Base-by-base conservation (phyloP, 2,329 filamentous ascomycete genomes). In the Aspergillus quadricinctus region DNA sequence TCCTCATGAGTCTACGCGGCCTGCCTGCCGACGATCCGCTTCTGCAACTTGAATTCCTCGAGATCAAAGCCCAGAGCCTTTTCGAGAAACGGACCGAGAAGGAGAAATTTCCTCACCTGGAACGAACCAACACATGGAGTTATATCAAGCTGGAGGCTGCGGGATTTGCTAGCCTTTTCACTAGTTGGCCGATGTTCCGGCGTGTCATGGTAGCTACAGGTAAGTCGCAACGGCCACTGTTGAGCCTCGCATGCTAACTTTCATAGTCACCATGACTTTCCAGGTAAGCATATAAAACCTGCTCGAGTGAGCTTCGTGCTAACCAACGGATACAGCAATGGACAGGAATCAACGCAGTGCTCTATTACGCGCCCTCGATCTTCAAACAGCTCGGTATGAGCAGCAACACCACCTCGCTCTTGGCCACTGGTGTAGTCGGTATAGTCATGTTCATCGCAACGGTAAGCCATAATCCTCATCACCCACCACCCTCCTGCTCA, bases 21-120 rank as follows among this genome's bases (percentile, higher is more conserved):
- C 79, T 89, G 0, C 70, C 82, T 0, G 66, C 75, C 17, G 82
- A 88, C 61, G 81, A 90, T 66, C 84, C 89, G 56, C 80, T 89
- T 0, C 83, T 92, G 41, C 81, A 88, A 62, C 78, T 90, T 1
- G 89, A 92, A 65, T 91, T 87, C 66, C 80, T 90, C 23, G 89
- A 92, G 69, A 92, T 92, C 74, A 89, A 89, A 69, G 88, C 88
- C 0, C 87, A 90, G 69, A 87, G 84, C 0, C 69, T 88, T 10
- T 92, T 92, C 62, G 88, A 92, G 74, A 89, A 90, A 74, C 81
- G 84, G 29, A 84, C 83, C 1, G 78, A 86, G 4, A 82, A 83
- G 0, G 84, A 87, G 59, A 79, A 86, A 25, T 91, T 89, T 70
- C 89, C 88, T 0, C 77, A 87, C 35, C 75, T 89, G 14, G 76